Conservation (phyloP, 805 yeast species). For the Suhomyces pyralidae region DNA sequence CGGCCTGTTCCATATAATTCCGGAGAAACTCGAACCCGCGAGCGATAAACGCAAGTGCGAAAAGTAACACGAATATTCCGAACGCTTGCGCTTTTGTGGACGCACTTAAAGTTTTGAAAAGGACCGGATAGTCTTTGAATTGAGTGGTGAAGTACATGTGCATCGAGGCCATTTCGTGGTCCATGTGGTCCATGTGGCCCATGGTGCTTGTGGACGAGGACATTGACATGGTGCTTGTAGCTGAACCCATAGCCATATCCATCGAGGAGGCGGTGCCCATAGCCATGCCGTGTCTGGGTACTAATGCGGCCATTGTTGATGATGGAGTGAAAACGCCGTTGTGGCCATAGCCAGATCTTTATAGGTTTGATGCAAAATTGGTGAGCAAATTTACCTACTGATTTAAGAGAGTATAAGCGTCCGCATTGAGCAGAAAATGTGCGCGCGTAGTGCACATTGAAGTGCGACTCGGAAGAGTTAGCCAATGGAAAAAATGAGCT, state of each 20-base stretch:
- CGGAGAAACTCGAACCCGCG: slow-evolving; percentile 58
- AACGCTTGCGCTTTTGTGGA: slow-evolving; percentile 58
- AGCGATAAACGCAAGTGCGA: slow-evolving; percentile 55
- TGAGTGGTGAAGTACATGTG: slow-evolving; percentile 53
- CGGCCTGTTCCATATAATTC: slow-evolving; percentile 64
- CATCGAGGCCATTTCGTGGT: slow-evolving; percentile 42
- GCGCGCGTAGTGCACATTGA: slow-evolving; percentile 1
- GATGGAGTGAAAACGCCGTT: not conserved
- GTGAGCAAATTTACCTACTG: slow-evolving; percentile 3
- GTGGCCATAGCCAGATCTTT: not conserved
- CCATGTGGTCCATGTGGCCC: slow-evolving; percentile 10
- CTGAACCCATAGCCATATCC: slow-evolving; percentile 3
- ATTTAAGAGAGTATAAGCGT: not conserved
- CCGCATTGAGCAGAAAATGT: not conserved
- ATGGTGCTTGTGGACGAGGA: not conserved
- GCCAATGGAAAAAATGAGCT: not conserved
- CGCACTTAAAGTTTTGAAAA: slow-evolving; percentile 57
- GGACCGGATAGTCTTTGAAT: slow-evolving; percentile 56
- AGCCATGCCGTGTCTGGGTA: slow-evolving; percentile 1
- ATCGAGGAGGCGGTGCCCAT: slow-evolving; percentile 1
- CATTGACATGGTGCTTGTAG: slow-evolving; percentile 8
- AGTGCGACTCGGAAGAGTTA: not conserved
- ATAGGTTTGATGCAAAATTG: not conserved
- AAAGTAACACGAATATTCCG: slow-evolving; percentile 65
- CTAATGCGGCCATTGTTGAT: not conserved